Conservation (phyloP, 2,329 filamentous ascomycete species). For the Alternaria incomplexa region DNA sequence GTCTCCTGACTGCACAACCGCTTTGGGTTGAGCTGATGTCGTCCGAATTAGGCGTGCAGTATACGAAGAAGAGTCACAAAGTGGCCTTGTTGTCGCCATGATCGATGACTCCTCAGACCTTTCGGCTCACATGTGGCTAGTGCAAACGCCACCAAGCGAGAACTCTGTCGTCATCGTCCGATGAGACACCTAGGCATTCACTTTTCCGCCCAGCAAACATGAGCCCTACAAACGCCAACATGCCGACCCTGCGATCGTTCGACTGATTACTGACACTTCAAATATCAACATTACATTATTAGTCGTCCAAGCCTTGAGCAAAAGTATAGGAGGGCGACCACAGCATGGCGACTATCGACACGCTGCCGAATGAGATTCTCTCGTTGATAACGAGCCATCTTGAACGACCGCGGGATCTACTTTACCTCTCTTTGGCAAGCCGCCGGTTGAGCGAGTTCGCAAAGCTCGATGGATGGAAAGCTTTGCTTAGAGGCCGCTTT, state of each 20-base stretch:
- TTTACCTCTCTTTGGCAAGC: conserved; percentile 31
- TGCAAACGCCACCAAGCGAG: conserved; percentile 12
- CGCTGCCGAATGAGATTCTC: conserved; percentile 43
- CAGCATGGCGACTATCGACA: conserved; percentile 30
- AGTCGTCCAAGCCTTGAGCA: neutral
- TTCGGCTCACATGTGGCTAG: conserved; percentile 6
- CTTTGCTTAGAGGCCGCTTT: conserved; percentile 41
- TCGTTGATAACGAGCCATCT: conserved; percentile 39
- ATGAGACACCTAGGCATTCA: conserved; percentile 9
- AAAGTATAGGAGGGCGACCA: neutral
- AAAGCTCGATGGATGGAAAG: conserved; percentile 44
- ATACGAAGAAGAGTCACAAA: neutral
- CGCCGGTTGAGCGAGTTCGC: conserved; percentile 32
- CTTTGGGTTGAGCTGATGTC: neutral
- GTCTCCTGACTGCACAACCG: neutral
- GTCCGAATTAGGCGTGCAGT: neutral
- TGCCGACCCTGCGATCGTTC: neutral
- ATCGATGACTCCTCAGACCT: neutral
- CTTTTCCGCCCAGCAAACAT: conserved; percentile 10
- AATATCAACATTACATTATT: neutral
- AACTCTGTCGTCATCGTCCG: conserved; percentile 28
- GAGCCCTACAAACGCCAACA: neutral
- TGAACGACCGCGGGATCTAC: conserved; percentile 35
- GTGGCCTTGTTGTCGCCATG: neutral
- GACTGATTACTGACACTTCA: neutral